phyloP scores from a whole-genome alignment of 176 grass and related monocot species.

The Triticum aestivum region DNA sequence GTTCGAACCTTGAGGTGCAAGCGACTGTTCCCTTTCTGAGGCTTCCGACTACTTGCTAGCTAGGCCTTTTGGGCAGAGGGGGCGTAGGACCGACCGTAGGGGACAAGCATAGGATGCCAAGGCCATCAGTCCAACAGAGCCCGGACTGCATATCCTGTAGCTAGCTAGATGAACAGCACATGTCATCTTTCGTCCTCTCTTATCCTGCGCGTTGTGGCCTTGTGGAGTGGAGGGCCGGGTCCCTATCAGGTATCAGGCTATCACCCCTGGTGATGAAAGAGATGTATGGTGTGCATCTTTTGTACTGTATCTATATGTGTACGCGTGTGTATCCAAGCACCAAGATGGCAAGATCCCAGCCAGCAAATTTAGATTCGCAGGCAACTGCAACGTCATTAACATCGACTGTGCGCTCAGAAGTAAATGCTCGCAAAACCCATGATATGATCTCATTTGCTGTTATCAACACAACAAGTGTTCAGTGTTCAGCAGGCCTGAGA shows the following conservation, averaged over 20 bases:
- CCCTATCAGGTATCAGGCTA: too few relatives aligned
- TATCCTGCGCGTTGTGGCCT: not conserved
- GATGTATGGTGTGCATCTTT: not conserved
- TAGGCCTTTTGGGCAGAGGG: constrained; percentile 5
- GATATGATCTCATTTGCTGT: not conserved
- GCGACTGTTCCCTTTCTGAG: not conserved
- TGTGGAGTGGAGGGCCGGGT: not conserved
- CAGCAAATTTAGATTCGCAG: not conserved
- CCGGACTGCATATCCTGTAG: not conserved
- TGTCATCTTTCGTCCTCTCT: not conserved
- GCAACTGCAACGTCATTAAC: not conserved
- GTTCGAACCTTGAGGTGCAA: constrained; percentile 35
- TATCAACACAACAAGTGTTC: not conserved
- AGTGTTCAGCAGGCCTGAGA: not conserved
- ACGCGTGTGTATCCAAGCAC: not conserved
- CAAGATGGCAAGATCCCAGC: not conserved
- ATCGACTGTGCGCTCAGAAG: not conserved
- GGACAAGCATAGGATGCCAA: constrained; percentile 19
- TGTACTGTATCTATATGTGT: not conserved
- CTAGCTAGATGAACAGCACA: not conserved
- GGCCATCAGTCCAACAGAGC: not conserved
- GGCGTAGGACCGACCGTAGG: not conserved
- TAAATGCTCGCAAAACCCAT: not conserved
- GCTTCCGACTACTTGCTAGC: constrained; percentile 16
- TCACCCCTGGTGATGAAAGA: not conserved